Base-by-base conservation (phyloP, 164 flowering plant genomes). In the Liquidambar formosana region DNA sequence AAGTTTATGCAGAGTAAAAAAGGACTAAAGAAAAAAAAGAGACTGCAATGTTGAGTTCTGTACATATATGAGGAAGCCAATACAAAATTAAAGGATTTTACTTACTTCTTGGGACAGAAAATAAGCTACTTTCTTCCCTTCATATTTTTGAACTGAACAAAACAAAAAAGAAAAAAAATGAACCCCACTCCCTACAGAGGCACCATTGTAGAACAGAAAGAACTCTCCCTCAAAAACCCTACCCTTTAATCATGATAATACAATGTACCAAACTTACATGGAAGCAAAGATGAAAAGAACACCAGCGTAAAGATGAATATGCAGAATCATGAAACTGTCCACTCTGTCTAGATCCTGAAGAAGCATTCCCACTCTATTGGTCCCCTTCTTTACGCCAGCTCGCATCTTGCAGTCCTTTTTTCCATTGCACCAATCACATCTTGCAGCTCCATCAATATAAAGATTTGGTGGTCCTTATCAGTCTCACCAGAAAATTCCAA, bases 1-100 rank as follows among this genome's bases (percentile, higher is more conserved):
- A n/a, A n/a, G n/a, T n/a, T n/a, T 6, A 33, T 33, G 41, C 41
- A 2, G 41, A 33, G 41, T 33, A 33, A 33, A 33, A 6, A 6
- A 33, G 41, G 41, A 33, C 41, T 92, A 18, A 1, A 48, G 16
- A 48, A 51, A 19, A 51, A 4, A n/a, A 18, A 51, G n/a, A 51
- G 22, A 18, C 18, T 8, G 9, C 54, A 51, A 51, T 51, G 41
- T 51, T 51, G n/a, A 18, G 54, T 51, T 51, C 18, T 51, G 21
- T 51, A 51, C 54, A 51, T 8, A 51, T 18, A 18, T 51, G 54
- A 51, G 18, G 21, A 16, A 2, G 8, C 22, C n/a, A n/a, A 18
- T 16, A 51, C 53, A 16, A 49, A 18, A 33, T 33, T 33, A 33
- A 33, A 33, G 41, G 6, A 33, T 33, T 33, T 2, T 2, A 33